A percentile compares a stretch with the other conserved stretches of the same genome.
phyloP scores from a whole-genome alignment of 805 yeast genomes.

The Trichomonascus vanleenenianus region DNA sequence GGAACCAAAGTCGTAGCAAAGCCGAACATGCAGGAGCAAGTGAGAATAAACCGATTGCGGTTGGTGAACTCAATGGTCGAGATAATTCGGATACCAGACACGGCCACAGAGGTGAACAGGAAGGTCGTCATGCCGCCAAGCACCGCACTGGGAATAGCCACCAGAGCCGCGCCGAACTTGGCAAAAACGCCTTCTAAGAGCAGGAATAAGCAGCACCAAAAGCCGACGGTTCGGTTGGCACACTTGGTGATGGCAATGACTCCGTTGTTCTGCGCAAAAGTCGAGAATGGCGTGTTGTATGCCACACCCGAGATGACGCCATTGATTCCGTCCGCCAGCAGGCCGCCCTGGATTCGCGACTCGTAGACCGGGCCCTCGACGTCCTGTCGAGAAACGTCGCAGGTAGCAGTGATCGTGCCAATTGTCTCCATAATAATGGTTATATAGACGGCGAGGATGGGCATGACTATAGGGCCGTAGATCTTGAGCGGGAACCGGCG shows the following conservation, averaged over 20 bases:
- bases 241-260: slow-evolving; percentile 88
- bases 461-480: slow-evolving; percentile 81
- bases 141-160: slow-evolving; percentile 69
- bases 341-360: slow-evolving; percentile 86
- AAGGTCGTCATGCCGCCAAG: slow-evolving; percentile 86
- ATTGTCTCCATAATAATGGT: slow-evolving; percentile 88
- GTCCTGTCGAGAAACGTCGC: slow-evolving; percentile 79
- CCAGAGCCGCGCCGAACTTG: slow-evolving; percentile 83
- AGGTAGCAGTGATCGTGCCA: slow-evolving; percentile 91
- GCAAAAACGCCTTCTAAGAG: slow-evolving; percentile 82
- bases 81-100: slow-evolving; percentile 63
- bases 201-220: slow-evolving; percentile 73
- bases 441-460: slow-evolving; percentile 74
- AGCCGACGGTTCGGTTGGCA: slow-evolving; percentile 76
- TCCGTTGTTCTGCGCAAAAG: slow-evolving; percentile 94
- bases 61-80: slow-evolving; percentile 48
- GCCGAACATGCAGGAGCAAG: slow-evolving; percentile 59
- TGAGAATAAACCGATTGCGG: slow-evolving; percentile 65
- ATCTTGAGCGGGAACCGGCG: slow-evolving; percentile 69
- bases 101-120: slow-evolving; percentile 67
- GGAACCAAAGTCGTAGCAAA: slow-evolving; percentile 59
- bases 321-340: slow-evolving; percentile 79
- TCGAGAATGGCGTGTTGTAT: slow-evolving; percentile 84
- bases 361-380: slow-evolving; percentile 79
- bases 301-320: slow-evolving; percentile 69